These are phyloP conservation scores for Aureobasidium melanogenum DNA, from an alignment of 2,329 filamentous ascomycete genomes.

Conservation along the genomic window DNA sequence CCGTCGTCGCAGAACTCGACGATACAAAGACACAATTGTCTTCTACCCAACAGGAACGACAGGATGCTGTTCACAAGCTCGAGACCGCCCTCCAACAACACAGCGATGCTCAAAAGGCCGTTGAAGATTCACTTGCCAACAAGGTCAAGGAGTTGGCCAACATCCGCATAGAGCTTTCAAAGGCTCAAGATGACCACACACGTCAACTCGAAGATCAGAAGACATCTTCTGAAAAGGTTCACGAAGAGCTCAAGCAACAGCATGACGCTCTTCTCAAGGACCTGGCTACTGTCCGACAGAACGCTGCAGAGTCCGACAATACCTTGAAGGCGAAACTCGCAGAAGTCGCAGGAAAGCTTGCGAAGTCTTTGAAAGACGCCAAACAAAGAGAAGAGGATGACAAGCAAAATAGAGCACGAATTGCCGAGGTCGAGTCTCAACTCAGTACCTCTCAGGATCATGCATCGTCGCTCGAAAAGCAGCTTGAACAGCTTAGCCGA, in stretches of 20 bases:
- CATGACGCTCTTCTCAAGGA: slow-evolving; percentile 11
- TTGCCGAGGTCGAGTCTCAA: neutral
- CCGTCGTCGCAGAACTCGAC: slow-evolving; percentile 5
- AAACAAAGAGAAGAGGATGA: slow-evolving; percentile 1
- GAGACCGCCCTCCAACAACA: slow-evolving; percentile 5
- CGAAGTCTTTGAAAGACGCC: slow-evolving; percentile 11
- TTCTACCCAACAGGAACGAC: slow-evolving; percentile 9
- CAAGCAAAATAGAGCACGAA: neutral
- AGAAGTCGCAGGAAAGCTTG: slow-evolving; percentile 20
- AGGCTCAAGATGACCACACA: slow-evolving; percentile 4
- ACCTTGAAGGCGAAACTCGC: slow-evolving; percentile 19
- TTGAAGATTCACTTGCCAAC: neutral
- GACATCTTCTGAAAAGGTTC: neutral
- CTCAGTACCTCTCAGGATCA: neutral
- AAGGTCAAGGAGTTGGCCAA: slow-evolving; percentile 4
- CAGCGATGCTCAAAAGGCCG: neutral
- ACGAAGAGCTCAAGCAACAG: slow-evolving; percentile 7
- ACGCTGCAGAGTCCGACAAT: slow-evolving; percentile 11
- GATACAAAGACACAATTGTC: slow-evolving; percentile 11
- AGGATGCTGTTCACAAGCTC: neutral
- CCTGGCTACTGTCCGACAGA: neutral
- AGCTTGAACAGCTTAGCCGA: slow-evolving; percentile 7
- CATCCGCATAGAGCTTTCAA: neutral
- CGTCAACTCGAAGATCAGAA: slow-evolving; percentile 3
- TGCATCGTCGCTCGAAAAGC: neutral